Conservation (phyloP, 495 filamentous ascomycete genomes). For the Aspergillus baeticus region DNA sequence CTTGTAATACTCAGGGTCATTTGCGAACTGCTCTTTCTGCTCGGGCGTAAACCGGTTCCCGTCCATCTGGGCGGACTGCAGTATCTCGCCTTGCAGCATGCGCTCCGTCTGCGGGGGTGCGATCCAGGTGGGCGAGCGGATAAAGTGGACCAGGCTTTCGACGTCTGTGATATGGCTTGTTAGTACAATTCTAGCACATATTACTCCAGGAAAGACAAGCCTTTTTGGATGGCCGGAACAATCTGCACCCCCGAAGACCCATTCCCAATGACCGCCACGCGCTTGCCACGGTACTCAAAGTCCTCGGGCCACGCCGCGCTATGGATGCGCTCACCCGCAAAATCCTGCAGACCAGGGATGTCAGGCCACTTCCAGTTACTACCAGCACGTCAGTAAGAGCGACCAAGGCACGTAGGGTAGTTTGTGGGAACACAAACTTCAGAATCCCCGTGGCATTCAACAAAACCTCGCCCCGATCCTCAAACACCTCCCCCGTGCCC, state of each 20-base stretch:
- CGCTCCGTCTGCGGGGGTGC: conserved; percentile 11
- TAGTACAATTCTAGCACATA: no score
- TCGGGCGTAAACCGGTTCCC: no score
- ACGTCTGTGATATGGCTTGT: not conserved
- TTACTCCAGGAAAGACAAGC: no score
- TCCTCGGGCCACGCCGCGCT: conserved; percentile 43
- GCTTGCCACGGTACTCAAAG: conserved; percentile 40
- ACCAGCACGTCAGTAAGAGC: no score
- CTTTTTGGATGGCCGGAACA: conserved; percentile 53
- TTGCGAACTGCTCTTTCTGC: no score
- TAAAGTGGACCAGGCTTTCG: no score
- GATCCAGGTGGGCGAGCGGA: conserved; percentile 22
- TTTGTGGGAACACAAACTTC: conserved; percentile 33
- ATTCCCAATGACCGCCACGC: conserved; percentile 48
- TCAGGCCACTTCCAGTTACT: conserved; percentile 48
- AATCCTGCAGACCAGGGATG: conserved; percentile 44
- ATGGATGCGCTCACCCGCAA: conserved; percentile 46
- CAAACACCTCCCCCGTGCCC: conserved; percentile 25
- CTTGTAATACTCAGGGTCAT: no score
- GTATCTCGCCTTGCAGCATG: conserved; percentile 22
- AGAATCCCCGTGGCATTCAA: conserved; percentile 49
- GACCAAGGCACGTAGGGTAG: no score
- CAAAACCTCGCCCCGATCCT: conserved; percentile 35
- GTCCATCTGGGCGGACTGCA: no score
- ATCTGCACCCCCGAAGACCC: conserved; percentile 50